Base-by-base conservation (phyloP, 192 early-diverging fungal genomes). In the Gamsiella multidivaricata region DNA sequence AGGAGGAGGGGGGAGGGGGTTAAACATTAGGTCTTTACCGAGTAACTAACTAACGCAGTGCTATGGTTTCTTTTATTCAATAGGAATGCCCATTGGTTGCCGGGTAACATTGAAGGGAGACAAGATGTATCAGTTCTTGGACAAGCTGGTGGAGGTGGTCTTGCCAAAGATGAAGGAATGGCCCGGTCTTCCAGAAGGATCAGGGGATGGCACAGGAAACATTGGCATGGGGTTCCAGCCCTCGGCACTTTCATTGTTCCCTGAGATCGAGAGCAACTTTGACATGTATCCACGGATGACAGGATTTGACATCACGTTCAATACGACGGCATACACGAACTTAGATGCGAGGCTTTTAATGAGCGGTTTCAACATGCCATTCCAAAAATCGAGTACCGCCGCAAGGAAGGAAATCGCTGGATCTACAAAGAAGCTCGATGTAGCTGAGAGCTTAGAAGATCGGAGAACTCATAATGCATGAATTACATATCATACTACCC, bases 221-320 rank as follows among this genome's bases (percentile, higher is more conserved):
- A 87, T 97, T 71, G 89, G 91, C 5, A 81, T 99, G 70, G 91
- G 91, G 28, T 91, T 99, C 53, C 95, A 94, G 37, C 83, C 86
- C 45, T 88, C 89, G 49, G 94, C 89, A 26, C 86, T 99, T 28
- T 94, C 95, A 7, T 82, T 94, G 57, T 99, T 98, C 86, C 97
- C 96, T 5, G 97, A 99, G 82, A 95, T 99, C 69, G 97, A 99
- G 80, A 90, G 89, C 36, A 92, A 94, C 70, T 98, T 96, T 80
- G 97, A 99, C 58, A 88, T 92, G 85, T 96, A 92, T 72, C 97
- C 97, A 12, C 75, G 89, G 57, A 86, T 97, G 79, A 95, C 92
- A 28, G 94, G 95, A 22, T 95, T 96, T 71, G 88, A 90, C 53
- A 90, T 99, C 54, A 88, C 88, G 26, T 90, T 98, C 65, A 85